A percentile compares a stretch with the other conserved stretches of the same genome.
phyloP scores from a whole-genome alignment of 495 filamentous ascomycete species.

The Margaritispora aquatica region DNA sequence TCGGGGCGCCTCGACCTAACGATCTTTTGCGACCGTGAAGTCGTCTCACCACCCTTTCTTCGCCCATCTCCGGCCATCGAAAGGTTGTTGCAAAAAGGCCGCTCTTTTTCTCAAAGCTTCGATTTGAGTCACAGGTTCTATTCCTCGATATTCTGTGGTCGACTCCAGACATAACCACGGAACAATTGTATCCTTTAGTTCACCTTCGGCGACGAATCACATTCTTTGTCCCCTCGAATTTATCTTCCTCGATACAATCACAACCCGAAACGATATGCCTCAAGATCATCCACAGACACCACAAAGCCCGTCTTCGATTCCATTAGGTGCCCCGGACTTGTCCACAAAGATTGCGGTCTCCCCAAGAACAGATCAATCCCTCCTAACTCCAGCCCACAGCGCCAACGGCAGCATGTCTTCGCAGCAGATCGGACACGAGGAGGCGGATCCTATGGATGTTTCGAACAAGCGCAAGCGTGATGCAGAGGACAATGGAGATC shows the following conservation, averaged over 20 bases:
- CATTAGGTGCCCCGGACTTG: slow-evolving; percentile 2
- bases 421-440: slow-evolving; percentile 33
- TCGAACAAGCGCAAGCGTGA: slow-evolving; percentile 50
- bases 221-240: slow-evolving; percentile 7
- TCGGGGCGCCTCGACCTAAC: slow-evolving; percentile 2
- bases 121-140: too few relatives aligned
- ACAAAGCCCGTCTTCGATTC: slow-evolving; percentile 43
- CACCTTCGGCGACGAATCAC: slow-evolving; percentile 3
- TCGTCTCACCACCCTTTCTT: slow-evolving; percentile 3
- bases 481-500: slow-evolving; percentile 38
- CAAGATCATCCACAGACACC: slow-evolving; percentile 54
- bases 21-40: slow-evolving; percentile 20
- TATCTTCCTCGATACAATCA: neutral
- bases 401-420: slow-evolving; percentile 46
- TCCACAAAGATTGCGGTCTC: slow-evolving; percentile 13
- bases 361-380: slow-evolving; percentile 11
- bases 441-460: slow-evolving; percentile 25
- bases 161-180: slow-evolving; percentile 5
- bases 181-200: neutral
- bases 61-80: neutral
- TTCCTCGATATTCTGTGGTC: slow-evolving; percentile 1
- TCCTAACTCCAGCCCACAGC: slow-evolving; percentile 43
- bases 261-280: slow-evolving; percentile 19
- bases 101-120: neutral
- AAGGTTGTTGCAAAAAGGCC: neutral